phyloP scores from a whole-genome alignment of 2,329 filamentous ascomycete species.

The Trichoderma endophyticum region DNA sequence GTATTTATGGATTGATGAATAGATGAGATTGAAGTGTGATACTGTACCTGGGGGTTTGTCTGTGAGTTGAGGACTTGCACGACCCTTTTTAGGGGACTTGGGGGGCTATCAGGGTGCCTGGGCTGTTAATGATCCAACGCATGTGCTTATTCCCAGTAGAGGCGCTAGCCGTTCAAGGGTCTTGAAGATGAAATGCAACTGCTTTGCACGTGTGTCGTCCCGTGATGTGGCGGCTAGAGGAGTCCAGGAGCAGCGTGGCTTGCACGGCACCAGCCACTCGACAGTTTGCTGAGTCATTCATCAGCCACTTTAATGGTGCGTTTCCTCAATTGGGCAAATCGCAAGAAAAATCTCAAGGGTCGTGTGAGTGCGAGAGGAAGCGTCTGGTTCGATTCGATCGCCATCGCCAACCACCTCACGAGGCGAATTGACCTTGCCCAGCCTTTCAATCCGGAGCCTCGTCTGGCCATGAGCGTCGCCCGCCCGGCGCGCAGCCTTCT shows the following conservation, averaged over 20 bases:
- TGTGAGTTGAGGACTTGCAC: background rate
- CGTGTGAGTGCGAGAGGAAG: constrained; percentile 29
- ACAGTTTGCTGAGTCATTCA: background rate
- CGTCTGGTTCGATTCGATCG: background rate
- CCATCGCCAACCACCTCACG: constrained; percentile 3
- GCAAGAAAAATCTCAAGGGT: constrained; percentile 34
- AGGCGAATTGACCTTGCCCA: constrained; percentile 5
- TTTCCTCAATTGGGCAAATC: constrained; percentile 17
- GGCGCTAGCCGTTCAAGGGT: background rate
- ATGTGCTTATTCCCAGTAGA: background rate
- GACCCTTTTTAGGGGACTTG: background rate
- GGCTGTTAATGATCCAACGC: background rate
- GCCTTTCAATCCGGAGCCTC: background rate
- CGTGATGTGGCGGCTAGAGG: background rate
- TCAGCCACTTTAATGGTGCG: background rate
- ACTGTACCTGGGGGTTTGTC: background rate
- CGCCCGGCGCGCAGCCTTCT: constrained; percentile 53
- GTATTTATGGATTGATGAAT: background rate
- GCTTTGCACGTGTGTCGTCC: background rate
- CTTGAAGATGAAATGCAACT: background rate
- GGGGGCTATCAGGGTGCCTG: background rate
- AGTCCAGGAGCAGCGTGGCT: background rate
- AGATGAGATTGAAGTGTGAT: background rate
- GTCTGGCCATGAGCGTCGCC: constrained; percentile 52
- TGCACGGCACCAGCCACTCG: background rate